phyloP scores from a whole-genome alignment of 164 flowering plant species.

The Nymphaea colorata region DNA sequence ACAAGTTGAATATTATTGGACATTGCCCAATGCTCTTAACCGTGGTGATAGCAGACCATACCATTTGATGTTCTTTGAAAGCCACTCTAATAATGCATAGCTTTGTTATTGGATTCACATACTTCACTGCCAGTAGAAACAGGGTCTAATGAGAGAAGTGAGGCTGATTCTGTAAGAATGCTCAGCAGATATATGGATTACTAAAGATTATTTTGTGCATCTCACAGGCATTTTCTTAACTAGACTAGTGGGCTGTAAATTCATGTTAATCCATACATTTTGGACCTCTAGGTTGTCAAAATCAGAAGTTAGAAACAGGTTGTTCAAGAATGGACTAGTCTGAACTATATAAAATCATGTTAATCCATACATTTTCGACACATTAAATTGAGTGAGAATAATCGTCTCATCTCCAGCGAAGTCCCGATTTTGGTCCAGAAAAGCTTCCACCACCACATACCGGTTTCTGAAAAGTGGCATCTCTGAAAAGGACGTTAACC shows the following conservation, averaged over 20 bases:
- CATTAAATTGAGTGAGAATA: constrained; percentile 41
- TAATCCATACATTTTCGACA: constrained; percentile 47
- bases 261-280: no score
- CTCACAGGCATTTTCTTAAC: no score
- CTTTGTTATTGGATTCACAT: constrained; percentile 83
- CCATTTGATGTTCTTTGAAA: constrained; percentile 59
- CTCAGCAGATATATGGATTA: neutral
- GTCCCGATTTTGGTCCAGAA: constrained; percentile 59
- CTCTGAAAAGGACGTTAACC: neutral
- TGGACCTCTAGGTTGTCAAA: no score
- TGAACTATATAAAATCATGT: no score
- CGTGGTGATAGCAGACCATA: constrained; percentile 81
- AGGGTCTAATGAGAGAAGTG: neutral
- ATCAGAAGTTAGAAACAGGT: no score
- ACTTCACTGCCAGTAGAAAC: constrained; percentile 46
- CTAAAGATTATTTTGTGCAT: no score
- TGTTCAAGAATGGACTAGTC: no score
- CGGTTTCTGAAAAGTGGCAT: constrained; percentile 87
- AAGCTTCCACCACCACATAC: constrained; percentile 82
- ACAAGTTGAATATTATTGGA: constrained; percentile 55
- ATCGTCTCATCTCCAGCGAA: constrained; percentile 43
- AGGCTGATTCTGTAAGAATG: neutral
- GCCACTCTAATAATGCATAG: constrained; percentile 62
- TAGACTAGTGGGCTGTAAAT: no score
- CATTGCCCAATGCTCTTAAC: constrained; percentile 62